Base-by-base conservation (phyloP, 345 rosid species). In the Barbarea vulgaris region DNA sequence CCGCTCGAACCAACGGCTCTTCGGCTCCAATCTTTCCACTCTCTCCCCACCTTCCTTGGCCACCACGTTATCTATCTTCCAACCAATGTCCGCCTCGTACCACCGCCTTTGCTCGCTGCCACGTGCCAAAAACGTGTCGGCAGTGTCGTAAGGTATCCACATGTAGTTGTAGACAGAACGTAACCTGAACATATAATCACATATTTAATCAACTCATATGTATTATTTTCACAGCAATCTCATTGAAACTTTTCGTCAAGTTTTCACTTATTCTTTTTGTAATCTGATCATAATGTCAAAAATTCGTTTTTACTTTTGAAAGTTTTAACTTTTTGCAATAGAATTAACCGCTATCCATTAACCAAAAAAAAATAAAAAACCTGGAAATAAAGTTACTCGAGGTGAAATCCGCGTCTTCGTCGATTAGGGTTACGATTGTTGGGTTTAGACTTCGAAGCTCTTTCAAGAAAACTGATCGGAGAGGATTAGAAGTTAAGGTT, bases 141-240 rank as follows among this genome's bases (percentile, higher is more conserved):
- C 87, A 0, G 91, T 84, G 50, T 94, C 98, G 57, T 86, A 94
- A 5, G 93, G 95, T n/a, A 94, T 94, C 98, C 97, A 94, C 42
- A 94, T 76, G 75, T 90, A 89, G 62, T 86, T 87, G 72, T 87
- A 91, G 28, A 91, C 89, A 4, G 95, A 83, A 69, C 86, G 79
- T 69, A 91, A 62, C 75, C 65, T 58, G 27, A 10, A 58, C 25
- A 33, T 54, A 9, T 11, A 10, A 58, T 19, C n/a, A 58, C 27
- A 10, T 7, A 33, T 57, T 11, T 31, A 31, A 10, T 31, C 7
- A 31, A 30, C 24, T 9, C 39, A 8, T 28, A 28, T 7, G 37
- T n/a, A 55, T 54, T 34, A 27, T 31, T 54, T 53, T 13, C 5
- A 27, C 7, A 25, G 30, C n/a, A 22, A 24, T 22, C 28, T 50